A percentile compares a stretch with the other conserved stretches of the same genome.
These are phyloP conservation scores for Amylocystis lapponica DNA, from an alignment of 768 basidiomycete genomes.

Conservation along the genomic window DNA sequence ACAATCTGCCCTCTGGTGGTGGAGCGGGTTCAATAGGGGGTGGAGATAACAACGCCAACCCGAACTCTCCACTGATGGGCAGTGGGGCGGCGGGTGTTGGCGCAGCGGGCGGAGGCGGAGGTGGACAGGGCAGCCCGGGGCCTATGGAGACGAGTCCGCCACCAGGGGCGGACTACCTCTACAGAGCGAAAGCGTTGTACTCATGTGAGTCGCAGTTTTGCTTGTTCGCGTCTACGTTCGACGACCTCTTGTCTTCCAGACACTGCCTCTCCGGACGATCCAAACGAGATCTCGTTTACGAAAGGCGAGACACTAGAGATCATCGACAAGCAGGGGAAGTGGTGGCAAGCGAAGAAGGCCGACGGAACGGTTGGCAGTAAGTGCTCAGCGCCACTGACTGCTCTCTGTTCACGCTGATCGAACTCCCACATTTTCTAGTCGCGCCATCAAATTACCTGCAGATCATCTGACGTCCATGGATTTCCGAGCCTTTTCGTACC, in stretches of 20 bases:
- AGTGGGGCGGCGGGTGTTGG: constrained; percentile 61
- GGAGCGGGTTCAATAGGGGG: constrained; percentile 19
- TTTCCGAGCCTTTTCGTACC: too few species aligned
- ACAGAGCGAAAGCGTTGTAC: constrained; percentile 87
- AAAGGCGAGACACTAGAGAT: constrained; percentile 94
- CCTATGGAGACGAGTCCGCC: constrained; percentile 24
- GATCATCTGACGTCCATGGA: too few species aligned
- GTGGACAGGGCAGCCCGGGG: constrained; percentile 15
- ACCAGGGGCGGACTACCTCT: constrained; percentile 42
- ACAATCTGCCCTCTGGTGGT: constrained; percentile 38
- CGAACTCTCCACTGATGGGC: constrained; percentile 64
- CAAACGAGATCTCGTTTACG: constrained; percentile 89
- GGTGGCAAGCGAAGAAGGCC: constrained; percentile 84
- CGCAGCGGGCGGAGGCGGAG: constrained; percentile 35
- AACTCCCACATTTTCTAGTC: constrained; percentile 36
- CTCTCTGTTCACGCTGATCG: background rate
- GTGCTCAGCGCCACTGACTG: constrained; percentile 34
- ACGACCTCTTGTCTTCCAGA: constrained; percentile 43
- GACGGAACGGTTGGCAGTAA: constrained; percentile 76
- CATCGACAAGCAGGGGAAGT: constrained; percentile 87
- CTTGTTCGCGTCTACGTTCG: background rate
- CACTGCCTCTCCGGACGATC: constrained; percentile 89
- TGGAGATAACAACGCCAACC: constrained; percentile 39
- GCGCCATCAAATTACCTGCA: constrained; percentile 85
- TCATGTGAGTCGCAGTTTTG: constrained; percentile 52